Percentiles rank a stretch among this genome's conserved stretches.
Evolutionary conservation across 495 filamentous ascomycete species (phyloP).

Genomic region (Penicillium malachiteum): DNA sequence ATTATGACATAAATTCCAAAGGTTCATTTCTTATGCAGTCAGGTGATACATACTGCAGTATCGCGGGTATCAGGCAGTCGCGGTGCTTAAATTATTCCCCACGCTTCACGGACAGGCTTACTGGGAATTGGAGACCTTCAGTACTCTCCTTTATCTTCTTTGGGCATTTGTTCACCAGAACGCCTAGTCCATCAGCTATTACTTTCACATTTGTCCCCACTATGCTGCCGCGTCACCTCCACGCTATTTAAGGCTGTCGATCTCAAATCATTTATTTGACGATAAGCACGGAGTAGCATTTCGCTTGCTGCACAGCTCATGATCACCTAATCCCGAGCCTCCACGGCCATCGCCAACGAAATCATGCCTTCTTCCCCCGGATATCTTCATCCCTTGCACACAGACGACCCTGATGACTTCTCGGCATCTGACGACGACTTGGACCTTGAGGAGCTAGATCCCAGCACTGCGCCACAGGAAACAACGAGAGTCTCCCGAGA

Average conservation of each 20-base stretch:
- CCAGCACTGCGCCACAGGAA: constrained; percentile 43
- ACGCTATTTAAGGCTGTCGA: constrained; percentile 18
- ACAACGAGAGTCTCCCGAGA: constrained; percentile 40
- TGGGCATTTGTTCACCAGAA: not conserved
- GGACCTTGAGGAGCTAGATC: constrained; percentile 72
- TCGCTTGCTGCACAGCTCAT: constrained; percentile 3
- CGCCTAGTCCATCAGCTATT: not conserved
- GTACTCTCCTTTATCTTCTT: not conserved
- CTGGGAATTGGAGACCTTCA: not conserved
- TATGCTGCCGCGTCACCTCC: constrained; percentile 19
- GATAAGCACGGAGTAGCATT: constrained; percentile 1
- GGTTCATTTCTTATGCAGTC: constrained; percentile 2
- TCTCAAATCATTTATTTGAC: constrained; percentile 19
- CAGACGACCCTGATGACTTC: constrained; percentile 31
- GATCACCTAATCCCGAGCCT: constrained; percentile 6
- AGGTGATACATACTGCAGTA: constrained; percentile 14
- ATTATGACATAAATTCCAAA: not conserved
- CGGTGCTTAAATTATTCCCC: constrained; percentile 1
- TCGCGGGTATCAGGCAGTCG: constrained; percentile 8
- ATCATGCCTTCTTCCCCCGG: constrained; percentile 43
- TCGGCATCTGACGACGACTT: constrained; percentile 53
- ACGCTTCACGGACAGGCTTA: not conserved
- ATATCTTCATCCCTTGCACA: constrained; percentile 36
- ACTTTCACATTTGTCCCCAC: constrained; percentile 7
- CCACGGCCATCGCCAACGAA: not conserved